These are phyloP conservation scores for Pleurotus eryngii DNA, from an alignment of 768 basidiomycete genomes.

Conservation along the genomic window DNA sequence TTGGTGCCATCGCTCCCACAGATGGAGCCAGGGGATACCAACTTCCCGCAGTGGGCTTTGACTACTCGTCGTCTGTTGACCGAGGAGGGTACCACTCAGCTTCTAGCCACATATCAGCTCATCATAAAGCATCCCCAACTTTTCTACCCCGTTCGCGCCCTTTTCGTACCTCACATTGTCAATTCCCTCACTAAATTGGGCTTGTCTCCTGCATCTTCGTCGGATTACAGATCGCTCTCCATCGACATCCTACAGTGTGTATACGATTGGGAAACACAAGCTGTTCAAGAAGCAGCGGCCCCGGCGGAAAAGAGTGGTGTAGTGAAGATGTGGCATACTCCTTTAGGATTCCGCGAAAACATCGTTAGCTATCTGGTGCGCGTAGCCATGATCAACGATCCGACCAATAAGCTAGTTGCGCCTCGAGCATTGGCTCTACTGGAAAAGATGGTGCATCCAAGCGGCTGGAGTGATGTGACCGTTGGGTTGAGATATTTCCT, in stretches of 20 bases:
- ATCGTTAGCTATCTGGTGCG: constrained; percentile 97
- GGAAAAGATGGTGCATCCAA: constrained; percentile 74
- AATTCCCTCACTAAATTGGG: constrained; percentile 87
- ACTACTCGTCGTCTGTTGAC: constrained; percentile 80
- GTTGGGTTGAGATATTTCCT: constrained; percentile 91
- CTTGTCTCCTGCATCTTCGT: constrained; percentile 63
- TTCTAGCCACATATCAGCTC: constrained; percentile 84
- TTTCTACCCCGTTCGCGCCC: constrained; percentile 88
- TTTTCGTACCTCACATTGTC: constrained; percentile 93
- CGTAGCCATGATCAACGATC: constrained; percentile 70
- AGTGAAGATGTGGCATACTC: constrained; percentile 62
- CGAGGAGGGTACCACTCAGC: constrained; percentile 76
- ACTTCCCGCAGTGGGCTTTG: constrained; percentile 79
- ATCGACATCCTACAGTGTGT: constrained; percentile 91
- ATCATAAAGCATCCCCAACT: constrained; percentile 88
- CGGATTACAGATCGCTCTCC: constrained; percentile 82
- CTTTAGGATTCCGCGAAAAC: constrained; percentile 78
- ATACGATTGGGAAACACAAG: constrained; percentile 88
- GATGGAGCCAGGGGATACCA: constrained; percentile 52
- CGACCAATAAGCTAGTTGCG: constrained; percentile 43
- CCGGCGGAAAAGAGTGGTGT: constrained; percentile 17
- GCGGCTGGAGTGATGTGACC: constrained; percentile 88
- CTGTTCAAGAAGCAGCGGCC: constrained; percentile 23
- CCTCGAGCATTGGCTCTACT: constrained; percentile 66
- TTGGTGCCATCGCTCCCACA: constrained; percentile 79